phyloP scores from a whole-genome alignment of 108 stramenopile genomes.

The Skeletonema tropicum region DNA sequence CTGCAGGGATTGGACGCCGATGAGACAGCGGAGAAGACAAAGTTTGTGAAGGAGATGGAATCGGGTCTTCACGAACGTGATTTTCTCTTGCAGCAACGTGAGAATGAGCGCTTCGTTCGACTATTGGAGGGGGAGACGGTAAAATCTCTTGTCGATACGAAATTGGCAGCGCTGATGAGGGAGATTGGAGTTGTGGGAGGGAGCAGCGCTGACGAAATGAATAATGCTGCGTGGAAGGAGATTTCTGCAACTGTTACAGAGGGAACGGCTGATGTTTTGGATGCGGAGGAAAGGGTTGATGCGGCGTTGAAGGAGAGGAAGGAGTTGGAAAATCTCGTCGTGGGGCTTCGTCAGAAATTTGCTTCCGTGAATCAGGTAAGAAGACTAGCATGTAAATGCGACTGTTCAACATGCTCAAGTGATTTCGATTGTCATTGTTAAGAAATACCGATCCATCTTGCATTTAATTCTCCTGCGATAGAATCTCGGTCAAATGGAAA shows the following conservation, averaged over 20 bases:
- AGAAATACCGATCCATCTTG: neutral
- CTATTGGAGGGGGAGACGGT: slow-evolving; percentile 34
- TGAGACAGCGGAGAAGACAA: slow-evolving; percentile 35
- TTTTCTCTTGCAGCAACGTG: slow-evolving; percentile 19
- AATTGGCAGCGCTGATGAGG: slow-evolving; percentile 1
- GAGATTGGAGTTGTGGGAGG: neutral
- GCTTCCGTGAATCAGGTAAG: slow-evolving; percentile 16
- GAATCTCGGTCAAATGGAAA: slow-evolving; percentile 40
- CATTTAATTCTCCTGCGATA: neutral
- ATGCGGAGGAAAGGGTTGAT: slow-evolving; percentile 16
- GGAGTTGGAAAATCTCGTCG: slow-evolving; percentile 24
- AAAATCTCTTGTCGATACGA: slow-evolving; percentile 30
- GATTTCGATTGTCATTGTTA: neutral
- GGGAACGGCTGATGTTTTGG: slow-evolving; percentile 13
- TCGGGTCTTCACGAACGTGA: slow-evolving; percentile 38
- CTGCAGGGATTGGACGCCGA: slow-evolving; percentile 41
- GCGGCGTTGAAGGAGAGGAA: slow-evolving; percentile 12
- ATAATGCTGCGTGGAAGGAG: slow-evolving; percentile 12
- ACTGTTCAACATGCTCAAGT: neutral
- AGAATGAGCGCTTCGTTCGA: slow-evolving; percentile 21
- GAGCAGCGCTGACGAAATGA: neutral
- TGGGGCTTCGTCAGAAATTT: slow-evolving; percentile 29
- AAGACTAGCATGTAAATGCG: neutral
- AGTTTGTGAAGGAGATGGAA: slow-evolving; percentile 51
- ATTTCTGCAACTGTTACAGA: slow-evolving; percentile 14